These are phyloP conservation scores for Fusarium redolens DNA, from an alignment of 2,329 filamentous ascomycete genomes.

Conservation along the genomic window DNA sequence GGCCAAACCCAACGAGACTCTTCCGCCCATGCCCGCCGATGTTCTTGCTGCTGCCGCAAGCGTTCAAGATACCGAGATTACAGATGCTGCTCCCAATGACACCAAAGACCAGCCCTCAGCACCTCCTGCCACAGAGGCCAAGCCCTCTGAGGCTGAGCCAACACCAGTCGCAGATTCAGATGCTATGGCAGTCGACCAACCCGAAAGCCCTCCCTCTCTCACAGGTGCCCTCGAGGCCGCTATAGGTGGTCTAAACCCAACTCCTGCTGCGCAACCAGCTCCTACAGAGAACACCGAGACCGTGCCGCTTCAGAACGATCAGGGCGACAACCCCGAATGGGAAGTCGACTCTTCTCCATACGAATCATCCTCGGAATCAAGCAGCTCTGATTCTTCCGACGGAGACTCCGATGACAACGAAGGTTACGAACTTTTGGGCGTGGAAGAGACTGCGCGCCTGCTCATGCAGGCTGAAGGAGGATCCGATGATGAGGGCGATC, in stretches of 20 bases:
- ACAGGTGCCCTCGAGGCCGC: constrained; percentile 59
- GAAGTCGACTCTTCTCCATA: constrained; percentile 83
- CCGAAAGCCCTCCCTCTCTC: constrained; percentile 52
- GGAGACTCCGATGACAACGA: constrained; percentile 68
- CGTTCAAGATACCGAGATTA: constrained; percentile 40
- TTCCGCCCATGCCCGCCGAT: constrained; percentile 54
- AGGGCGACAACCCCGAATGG: constrained; percentile 77
- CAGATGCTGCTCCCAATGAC: constrained; percentile 6
- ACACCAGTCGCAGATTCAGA: constrained; percentile 40
- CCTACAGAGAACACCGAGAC: constrained; percentile 17
- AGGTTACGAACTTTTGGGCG: constrained; percentile 78
- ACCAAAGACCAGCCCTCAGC: constrained; percentile 9
- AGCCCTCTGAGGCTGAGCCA: constrained; percentile 10
- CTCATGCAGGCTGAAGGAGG: constrained; percentile 86
- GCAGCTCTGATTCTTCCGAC: constrained; percentile 68
- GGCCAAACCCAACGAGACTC: constrained; percentile 55
- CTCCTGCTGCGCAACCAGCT: constrained; percentile 27
- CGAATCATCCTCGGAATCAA: constrained; percentile 72
- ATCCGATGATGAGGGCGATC: constrained; percentile 80
- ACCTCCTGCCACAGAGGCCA: constrained; percentile 1
- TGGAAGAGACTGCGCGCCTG: constrained; percentile 85
- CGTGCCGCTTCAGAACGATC: constrained; percentile 47
- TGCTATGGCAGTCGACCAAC: constrained; percentile 53
- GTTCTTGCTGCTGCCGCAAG: constrained; percentile 47
- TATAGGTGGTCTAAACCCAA: constrained; percentile 52